Conservation (phyloP, 1,284 basidiomycete genomes). For the Vanrija humicola region DNA sequence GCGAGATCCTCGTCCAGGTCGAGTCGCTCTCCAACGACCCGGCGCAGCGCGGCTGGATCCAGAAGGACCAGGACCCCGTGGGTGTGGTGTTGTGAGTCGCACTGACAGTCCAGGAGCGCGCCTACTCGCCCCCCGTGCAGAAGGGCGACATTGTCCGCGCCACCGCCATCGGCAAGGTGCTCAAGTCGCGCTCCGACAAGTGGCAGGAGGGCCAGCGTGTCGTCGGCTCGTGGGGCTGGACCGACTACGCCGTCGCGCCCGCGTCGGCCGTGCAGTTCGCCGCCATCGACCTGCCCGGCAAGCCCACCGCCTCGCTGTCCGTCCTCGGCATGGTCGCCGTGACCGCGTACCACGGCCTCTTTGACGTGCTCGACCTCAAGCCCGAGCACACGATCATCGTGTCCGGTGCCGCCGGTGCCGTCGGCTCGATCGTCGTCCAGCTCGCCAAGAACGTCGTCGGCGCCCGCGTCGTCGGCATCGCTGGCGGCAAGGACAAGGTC, state of each 20-base stretch:
- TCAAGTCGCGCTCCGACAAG: conserved; percentile 24
- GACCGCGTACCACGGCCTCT: conserved; percentile 44
- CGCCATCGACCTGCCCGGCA: conserved; percentile 11
- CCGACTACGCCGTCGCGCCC: conserved; percentile 32
- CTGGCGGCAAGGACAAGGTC: conserved; percentile 53
- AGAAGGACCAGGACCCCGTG: conserved; percentile 20
- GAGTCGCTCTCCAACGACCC: conserved; percentile 38
- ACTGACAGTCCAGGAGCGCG: conserved; percentile 10
- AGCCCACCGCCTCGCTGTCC: conserved; percentile 25
- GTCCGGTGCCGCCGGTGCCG: conserved; percentile 46
- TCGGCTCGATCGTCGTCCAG: conserved; percentile 38
- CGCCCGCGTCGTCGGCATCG: conserved; percentile 53
- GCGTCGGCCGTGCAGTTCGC: not conserved
- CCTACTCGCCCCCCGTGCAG: conserved; percentile 23
- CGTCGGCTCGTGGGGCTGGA: conserved; percentile 25
- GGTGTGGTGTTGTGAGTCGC: not conserved
- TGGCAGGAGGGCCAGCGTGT: conserved; percentile 32
- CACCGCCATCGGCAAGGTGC: conserved; percentile 20
- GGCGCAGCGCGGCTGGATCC: conserved; percentile 39
- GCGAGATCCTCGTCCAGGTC: conserved; percentile 31
- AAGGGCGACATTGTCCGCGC: conserved; percentile 27
- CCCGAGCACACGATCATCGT: conserved; percentile 46
- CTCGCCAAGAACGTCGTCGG: conserved; percentile 49
- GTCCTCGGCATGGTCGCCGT: conserved; percentile 32
- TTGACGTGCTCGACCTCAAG: conserved; percentile 43